Evolutionary conservation across 805 yeast species (phyloP).

Genomic region (Crinitomyces ghanaensis): DNA sequence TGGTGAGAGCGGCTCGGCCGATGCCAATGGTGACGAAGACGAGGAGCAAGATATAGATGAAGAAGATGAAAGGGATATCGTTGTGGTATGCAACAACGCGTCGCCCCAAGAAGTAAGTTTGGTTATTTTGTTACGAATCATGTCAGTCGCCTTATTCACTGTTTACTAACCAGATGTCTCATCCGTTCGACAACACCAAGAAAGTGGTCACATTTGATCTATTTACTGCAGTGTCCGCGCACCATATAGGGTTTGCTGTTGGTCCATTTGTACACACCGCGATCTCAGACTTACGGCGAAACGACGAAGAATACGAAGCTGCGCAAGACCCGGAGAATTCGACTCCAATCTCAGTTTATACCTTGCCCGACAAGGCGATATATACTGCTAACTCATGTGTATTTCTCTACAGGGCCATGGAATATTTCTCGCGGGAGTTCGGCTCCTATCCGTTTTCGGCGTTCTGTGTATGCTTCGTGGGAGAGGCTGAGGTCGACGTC

Average conservation of each 20-base stretch:
- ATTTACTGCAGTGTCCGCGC: conserved; percentile 81
- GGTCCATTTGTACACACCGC: conserved; percentile 72
- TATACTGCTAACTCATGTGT: conserved; percentile 61
- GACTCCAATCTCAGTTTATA: conserved; percentile 51
- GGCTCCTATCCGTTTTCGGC: conserved; percentile 90
- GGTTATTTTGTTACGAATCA: conserved; percentile 44
- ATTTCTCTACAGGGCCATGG: conserved; percentile 67
- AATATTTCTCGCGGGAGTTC: conserved; percentile 73
- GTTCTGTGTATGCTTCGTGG: conserved; percentile 64
- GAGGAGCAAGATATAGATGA: conserved; percentile 13
- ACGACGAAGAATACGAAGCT: conserved; percentile 30
- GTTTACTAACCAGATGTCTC: conserved; percentile 43
- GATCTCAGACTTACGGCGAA: conserved; percentile 34
- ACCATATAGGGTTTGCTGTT: conserved; percentile 88
- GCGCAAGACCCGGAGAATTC: conserved; percentile 19
- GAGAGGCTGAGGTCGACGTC: conserved; percentile 37
- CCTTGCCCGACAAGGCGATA: conserved; percentile 45
- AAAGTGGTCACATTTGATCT: conserved; percentile 64
- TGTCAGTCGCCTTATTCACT: conserved; percentile 50
- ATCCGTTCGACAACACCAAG: conserved; percentile 61
- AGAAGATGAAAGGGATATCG: conserved; percentile 22
- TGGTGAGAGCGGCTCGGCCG: no score
- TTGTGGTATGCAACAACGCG: conserved; percentile 33
- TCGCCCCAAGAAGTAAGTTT: conserved; percentile 44
- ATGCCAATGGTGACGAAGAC: conserved; percentile 31